These are phyloP conservation scores for Trametes gibbosa DNA, from an alignment of 768 basidiomycete species.

Conservation along the genomic window DNA sequence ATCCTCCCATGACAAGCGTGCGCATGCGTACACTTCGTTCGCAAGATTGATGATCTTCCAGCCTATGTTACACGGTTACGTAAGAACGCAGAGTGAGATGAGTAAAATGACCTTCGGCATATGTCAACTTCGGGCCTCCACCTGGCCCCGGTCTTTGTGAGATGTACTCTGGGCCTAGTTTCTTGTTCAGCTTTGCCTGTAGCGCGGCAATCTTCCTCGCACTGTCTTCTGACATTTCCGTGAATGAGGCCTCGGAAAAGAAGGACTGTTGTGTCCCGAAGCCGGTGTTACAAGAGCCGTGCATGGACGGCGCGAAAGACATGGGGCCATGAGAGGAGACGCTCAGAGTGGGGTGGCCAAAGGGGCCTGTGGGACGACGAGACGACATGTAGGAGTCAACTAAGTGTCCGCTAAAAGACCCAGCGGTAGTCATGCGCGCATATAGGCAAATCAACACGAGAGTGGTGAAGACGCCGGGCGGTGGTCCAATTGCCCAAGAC, in stretches of 20 bases:
- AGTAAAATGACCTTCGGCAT: constrained; percentile 89
- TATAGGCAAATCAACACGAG: background rate
- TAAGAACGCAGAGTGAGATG: background rate
- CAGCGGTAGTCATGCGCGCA: constrained; percentile 32
- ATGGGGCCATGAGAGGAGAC: constrained; percentile 52
- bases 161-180: constrained; percentile 92
- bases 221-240: constrained; percentile 58
- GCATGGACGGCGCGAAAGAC: constrained; percentile 61
- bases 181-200: constrained; percentile 80
- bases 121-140: constrained; percentile 84
- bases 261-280: constrained; percentile 28
- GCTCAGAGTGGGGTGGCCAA: constrained; percentile 26
- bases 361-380: constrained; percentile 19
- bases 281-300: constrained; percentile 41
- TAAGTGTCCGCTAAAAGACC: constrained; percentile 58
- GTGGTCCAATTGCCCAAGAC: too few species aligned
- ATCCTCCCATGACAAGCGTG: background rate
- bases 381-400: constrained; percentile 41
- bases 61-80: constrained; percentile 27
- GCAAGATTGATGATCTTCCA: constrained; percentile 98
- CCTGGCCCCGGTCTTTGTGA: constrained; percentile 87
- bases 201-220: constrained; percentile 65
- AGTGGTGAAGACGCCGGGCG: too few species aligned
- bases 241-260: constrained; percentile 25
- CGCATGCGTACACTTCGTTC: constrained; percentile 66